Evolutionary conservation across 345 rosid genomes (phyloP).

Genomic region (Rhodamnia argentea): DNA sequence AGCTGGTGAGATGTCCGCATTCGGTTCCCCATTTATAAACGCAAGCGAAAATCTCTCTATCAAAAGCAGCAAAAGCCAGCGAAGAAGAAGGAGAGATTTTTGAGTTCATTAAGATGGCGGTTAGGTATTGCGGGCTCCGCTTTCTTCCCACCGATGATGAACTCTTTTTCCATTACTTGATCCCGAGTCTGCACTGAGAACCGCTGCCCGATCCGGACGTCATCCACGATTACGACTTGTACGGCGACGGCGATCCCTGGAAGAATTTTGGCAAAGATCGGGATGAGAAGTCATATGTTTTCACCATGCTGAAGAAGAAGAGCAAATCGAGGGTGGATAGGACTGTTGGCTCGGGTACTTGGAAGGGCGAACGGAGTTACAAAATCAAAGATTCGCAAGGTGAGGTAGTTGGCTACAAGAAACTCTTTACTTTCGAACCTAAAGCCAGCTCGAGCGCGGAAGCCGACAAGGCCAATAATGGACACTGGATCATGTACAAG

Average conservation of each 20-base stretch:
- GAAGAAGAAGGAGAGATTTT: too few relatives aligned
- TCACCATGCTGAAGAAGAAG: background rate
- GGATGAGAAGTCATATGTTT: background rate
- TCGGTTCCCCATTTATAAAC: too few relatives aligned
- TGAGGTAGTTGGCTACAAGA: background rate
- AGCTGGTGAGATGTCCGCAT: too few relatives aligned
- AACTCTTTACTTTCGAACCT: background rate
- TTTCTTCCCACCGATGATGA: too few relatives aligned
- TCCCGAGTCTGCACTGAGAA: background rate
- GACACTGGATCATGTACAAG: background rate
- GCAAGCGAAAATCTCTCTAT: too few relatives aligned
- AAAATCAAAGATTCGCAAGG: background rate
- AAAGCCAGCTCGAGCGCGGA: background rate
- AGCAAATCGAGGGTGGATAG: background rate
- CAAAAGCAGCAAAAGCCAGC: too few relatives aligned
- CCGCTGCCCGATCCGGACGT: background rate
- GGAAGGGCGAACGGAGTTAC: background rate
- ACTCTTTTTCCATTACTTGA: background rate
- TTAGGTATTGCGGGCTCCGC: too few relatives aligned
- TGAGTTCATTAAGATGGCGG: too few relatives aligned
- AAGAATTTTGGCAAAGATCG: background rate
- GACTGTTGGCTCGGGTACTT: background rate
- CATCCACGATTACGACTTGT: background rate
- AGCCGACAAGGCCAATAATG: background rate
- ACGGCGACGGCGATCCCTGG: background rate